Percentiles rank a stretch among this genome's conserved stretches.
Evolutionary conservation across 768 basidiomycete species (phyloP).

Genomic region (Boletales sp.): DNA sequence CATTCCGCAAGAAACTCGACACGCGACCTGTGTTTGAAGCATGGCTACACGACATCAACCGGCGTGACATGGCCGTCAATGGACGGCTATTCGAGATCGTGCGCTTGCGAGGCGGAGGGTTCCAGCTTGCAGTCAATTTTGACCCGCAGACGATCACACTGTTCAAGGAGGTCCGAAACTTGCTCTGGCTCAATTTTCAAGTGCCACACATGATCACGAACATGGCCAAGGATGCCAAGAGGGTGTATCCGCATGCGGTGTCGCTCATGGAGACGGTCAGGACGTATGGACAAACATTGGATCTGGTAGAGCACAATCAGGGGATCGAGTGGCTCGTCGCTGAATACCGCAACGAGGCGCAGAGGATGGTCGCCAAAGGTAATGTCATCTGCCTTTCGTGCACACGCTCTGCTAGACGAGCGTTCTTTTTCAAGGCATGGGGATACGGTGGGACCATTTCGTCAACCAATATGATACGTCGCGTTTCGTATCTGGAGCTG

Average conservation of each 20-base stretch:
- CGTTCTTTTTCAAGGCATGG: slow-evolving; percentile 63
- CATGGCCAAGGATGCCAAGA: slow-evolving; percentile 97
- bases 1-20: slow-evolving; percentile 95
- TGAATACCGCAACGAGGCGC: slow-evolving; percentile 89
- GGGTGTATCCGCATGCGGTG: slow-evolving; percentile 97
- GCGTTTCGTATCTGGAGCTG: slow-evolving; percentile 68
- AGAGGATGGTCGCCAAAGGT: slow-evolving; percentile 92
- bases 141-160: slow-evolving; percentile 97
- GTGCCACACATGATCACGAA: slow-evolving; percentile 94
- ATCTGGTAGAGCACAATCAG: slow-evolving; percentile 85
- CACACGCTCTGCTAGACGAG: neutral
- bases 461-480: slow-evolving; percentile 90
- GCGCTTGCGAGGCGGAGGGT: slow-evolving; percentile 65
- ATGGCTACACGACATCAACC: slow-evolving; percentile 93
- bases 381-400: slow-evolving; percentile 15
- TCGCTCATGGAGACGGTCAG: slow-evolving; percentile 98
- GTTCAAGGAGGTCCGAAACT: slow-evolving; percentile 96
- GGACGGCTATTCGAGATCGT: slow-evolving; percentile 94
- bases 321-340: slow-evolving; percentile 94
- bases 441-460: slow-evolving; percentile 94
- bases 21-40: slow-evolving; percentile 93
- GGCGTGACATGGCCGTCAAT: slow-evolving; percentile 87
- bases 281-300: slow-evolving; percentile 94
- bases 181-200: slow-evolving; percentile 94
- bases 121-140: slow-evolving; percentile 93